Evolutionary conservation across 2,329 filamentous ascomycete species (phyloP).

Genomic region (Ascosphaera apis): DNA sequence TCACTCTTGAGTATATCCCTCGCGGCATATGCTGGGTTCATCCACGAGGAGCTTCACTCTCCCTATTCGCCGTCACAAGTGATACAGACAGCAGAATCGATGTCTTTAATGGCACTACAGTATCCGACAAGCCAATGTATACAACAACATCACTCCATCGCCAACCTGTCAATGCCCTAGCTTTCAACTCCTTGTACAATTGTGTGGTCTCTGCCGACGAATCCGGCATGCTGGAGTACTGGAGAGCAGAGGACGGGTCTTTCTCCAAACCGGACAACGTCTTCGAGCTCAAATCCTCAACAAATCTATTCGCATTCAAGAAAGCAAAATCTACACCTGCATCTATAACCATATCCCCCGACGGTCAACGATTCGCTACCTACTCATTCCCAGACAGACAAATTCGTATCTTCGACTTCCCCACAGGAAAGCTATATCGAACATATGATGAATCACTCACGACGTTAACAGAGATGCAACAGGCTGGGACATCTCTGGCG

Average conservation of each 20-base stretch:
- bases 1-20: constrained; percentile 53
- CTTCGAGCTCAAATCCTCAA: constrained; percentile 81
- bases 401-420: constrained; percentile 81
- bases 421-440: constrained; percentile 63
- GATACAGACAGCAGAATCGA: constrained; percentile 48
- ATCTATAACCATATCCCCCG: constrained; percentile 65
- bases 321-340: constrained; percentile 72
- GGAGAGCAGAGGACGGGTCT: constrained; percentile 43
- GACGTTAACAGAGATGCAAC: constrained; percentile 83
- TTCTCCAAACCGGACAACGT: constrained; percentile 86
- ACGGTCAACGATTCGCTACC: constrained; percentile 64
- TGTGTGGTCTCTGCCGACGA: constrained; percentile 82
- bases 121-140: constrained; percentile 52
- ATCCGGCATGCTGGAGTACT: constrained; percentile 90
- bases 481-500: constrained; percentile 61
- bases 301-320: constrained; percentile 90
- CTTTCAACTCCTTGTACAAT: constrained; percentile 70
- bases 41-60: constrained; percentile 62
- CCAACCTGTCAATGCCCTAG: constrained; percentile 59
- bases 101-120: constrained; percentile 76
- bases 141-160: constrained; percentile 61
- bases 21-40: constrained; percentile 84
- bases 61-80: constrained; percentile 63
- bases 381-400: constrained; percentile 87
- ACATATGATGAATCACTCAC: constrained; percentile 88